Evolutionary conservation across 495 filamentous ascomycete genomes (phyloP).

Genomic region (Apodospora peruviana): DNA sequence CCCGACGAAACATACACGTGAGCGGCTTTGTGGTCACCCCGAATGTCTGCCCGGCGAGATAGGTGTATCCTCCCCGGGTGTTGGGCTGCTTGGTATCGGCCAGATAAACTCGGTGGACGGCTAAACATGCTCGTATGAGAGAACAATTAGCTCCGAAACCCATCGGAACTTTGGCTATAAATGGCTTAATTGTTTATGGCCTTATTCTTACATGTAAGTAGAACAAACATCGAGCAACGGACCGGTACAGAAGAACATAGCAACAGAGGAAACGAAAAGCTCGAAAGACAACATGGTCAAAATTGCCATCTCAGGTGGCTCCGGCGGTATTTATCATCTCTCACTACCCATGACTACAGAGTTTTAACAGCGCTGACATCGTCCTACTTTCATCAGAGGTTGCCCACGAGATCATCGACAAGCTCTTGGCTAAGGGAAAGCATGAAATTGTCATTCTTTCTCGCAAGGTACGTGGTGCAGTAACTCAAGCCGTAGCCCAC

Average conservation of each 20-base stretch:
- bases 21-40: no score
- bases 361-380: not conserved
- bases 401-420: slow-evolving; percentile 49
- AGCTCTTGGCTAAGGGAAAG: slow-evolving; percentile 41
- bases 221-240: not conserved
- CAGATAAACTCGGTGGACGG: no score
- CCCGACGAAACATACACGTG: no score
- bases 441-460: slow-evolving; percentile 48
- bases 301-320: slow-evolving; percentile 49
- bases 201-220: not conserved
- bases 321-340: slow-evolving; percentile 36
- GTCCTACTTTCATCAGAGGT: slow-evolving; percentile 36
- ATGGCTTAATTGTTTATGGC: no score
- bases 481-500: not conserved
- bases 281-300: slow-evolving; percentile 44
- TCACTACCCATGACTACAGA: not conserved
- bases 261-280: not conserved
- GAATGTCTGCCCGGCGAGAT: no score
- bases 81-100: no score
- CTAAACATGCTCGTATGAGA: no score
- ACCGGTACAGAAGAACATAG: not conserved
- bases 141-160: no score
- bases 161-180: no score
- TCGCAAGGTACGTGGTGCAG: slow-evolving; percentile 18
- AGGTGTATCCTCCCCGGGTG: no score